phyloP scores from a whole-genome alignment of 75 land plant genomes.

The Ceratopteris richardii region DNA sequence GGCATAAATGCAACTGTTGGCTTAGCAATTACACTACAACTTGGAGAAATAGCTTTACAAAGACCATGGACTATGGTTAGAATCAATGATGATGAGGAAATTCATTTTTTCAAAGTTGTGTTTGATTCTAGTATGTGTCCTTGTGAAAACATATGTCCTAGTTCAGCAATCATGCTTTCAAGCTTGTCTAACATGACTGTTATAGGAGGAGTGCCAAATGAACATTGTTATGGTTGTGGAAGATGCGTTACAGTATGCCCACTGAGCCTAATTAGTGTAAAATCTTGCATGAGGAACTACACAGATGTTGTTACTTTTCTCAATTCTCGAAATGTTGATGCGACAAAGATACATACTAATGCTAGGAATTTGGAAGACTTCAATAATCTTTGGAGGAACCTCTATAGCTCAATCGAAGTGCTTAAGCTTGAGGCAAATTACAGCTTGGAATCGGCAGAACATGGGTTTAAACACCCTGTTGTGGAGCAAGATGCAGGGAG shows the following conservation, averaged over 20 bases:
- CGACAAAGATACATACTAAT: constrained; percentile 81
- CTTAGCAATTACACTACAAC: constrained; percentile 18
- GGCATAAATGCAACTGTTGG: constrained; percentile 63
- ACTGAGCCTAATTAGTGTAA: constrained; percentile 62
- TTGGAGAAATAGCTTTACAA: constrained; percentile 10
- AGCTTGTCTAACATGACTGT: too few species aligned
- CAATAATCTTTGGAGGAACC: too few species aligned
- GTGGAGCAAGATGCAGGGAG: too few species aligned
- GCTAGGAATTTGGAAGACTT: too few species aligned
- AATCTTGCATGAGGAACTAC: constrained; percentile 51
- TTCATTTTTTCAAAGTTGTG: constrained; percentile 93
- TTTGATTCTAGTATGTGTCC: constrained; percentile 81
- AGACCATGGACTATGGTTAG: constrained; percentile 97
- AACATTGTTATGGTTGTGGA: constrained; percentile 95
- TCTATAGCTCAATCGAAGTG: too few species aligned
- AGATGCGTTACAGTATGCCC: constrained; percentile 86
- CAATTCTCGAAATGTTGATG: constrained; percentile 50
- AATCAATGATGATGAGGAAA: constrained; percentile 82
- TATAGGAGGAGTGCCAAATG: constrained; percentile 62
- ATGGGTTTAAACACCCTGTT: too few species aligned
- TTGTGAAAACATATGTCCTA: constrained; percentile 86
- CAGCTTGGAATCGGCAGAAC: too few species aligned
- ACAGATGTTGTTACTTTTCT: constrained; percentile 53
- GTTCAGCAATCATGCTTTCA: constrained; percentile 56
- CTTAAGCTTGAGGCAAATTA: too few species aligned